Base-by-base conservation (phyloP, 1,139 yeast species). In the Scheffersomyces quercinus region DNA sequence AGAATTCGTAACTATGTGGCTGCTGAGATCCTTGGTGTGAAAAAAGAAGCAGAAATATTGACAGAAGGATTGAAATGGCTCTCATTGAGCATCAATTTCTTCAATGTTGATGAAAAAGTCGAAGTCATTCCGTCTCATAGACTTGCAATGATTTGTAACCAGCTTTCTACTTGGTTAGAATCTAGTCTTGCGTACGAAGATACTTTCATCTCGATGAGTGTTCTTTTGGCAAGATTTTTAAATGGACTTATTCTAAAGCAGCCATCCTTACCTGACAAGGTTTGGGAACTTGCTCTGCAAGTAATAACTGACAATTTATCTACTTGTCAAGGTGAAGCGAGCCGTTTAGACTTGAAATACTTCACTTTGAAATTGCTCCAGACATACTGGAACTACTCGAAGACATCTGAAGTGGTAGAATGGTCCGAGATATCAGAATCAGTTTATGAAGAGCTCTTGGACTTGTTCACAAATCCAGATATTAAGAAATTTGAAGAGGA, bases 1-100 rank as follows among this genome's bases (percentile, higher is more conserved):
- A 71, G 83, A 48, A 52, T 79, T n/a, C 75, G 89, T 48, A 85
- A 82, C 50, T 73, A 72, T 47, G 68, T 79, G n/a, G 81, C 83
- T 9, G 81, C 91, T 1, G 90, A 84, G 49, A 61, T 86, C 28
- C 67, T 86, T 42, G 88, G 89, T 1, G 67, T 77, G 1, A 71
- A 66, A 39, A 55, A 72, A 2, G 56, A 65, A 1, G 41, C 54
- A 4, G 75, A 75, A 28, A 70, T 82, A 10, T 45, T 73, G 5
- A 43, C 55, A 1, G 58, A 57, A 2, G 86, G 85, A 0, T 57
- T 80, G 34, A 62, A 59, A 34, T 73, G 77, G 63, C 47, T 86
- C 5, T 64, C 81, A 0, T 56, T 82, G n/a, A 64, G 83, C 38
- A 73, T 70, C 39, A 70, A 73, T 46, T 76, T 85, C 52, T 58